Base-by-base conservation (phyloP, 306 rosid genomes). In the Citrullus mucosospermus region DNA sequence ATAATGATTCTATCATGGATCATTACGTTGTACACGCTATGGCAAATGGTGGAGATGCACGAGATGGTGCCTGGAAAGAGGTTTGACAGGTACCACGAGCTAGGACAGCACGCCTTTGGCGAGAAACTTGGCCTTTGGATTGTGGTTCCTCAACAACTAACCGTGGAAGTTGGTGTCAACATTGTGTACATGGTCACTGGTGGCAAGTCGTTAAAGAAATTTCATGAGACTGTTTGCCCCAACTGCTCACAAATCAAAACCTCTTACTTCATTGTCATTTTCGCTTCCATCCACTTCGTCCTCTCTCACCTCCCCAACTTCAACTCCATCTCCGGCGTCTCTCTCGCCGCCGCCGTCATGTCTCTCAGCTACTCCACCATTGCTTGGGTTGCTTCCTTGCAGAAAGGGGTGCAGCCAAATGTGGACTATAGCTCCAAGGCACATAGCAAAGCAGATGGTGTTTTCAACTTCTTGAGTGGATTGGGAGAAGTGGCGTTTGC, bases 1-100 rank as follows among this genome's bases (percentile, higher is more conserved):
- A 28, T 86, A 0, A n/a, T 94, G 18, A 0, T 81, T 3, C 9
- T 94, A 32, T 94, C 98, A 82, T 94, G 97, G 98, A 15, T 85
- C 6, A 89, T 94, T 74, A 92, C 98, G 15, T 48, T 92, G 22
- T 94, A 87, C 81, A 92, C 96, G 0, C 81, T 94, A 0, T 94
- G 98, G 97, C 97, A 94, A 81, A 89, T 92, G 97, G 97, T 94
- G 13, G 92, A 90, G 81, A 92, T 92, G 97, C 98, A 93, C 7
- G 98, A 93, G 80, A 93, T 93, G 97, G 90, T 89, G 14, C 93
- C 98, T 0, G 98, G 94, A 2, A 83, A 73, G 85, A 81, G 98
- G 68, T 91, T 89, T 9, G 98, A 93, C 48, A 63, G 98, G 80
- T 93, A 93, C 78, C 98, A 93, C 32, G 98, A 93, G 75, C 51